Base-by-base conservation (phyloP, 2,329 filamentous ascomycete species). In the Macrophomina pseudophaseolina region DNA sequence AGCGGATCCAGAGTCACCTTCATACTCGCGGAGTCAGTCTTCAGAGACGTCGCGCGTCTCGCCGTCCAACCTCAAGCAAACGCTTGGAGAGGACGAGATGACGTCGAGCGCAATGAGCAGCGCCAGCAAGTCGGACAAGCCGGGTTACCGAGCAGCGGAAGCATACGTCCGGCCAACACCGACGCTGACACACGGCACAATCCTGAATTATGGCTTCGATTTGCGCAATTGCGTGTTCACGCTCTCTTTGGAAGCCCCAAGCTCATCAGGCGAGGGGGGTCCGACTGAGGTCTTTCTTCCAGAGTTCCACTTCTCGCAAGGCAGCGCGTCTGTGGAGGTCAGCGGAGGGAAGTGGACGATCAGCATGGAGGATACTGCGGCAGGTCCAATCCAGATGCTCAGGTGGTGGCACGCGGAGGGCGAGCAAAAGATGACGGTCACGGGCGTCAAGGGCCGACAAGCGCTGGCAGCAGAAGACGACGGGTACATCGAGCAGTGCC, bases 331-430 rank as follows among this genome's bases (percentile, higher is more conserved):
- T 0, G 88, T 99, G 4, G 86, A 90, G 64, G 91, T 93, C 33
- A 92, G 88, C 60, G 91, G 91, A 0, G 96, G 96, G 6, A 95
- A 94, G 75, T 99, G 94, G 94, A 89, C 90, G 71, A 92, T 98
- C 68, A 88, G 88, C 71, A 86, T 83, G 5, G 89, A 93, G 68
- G 90, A 93, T 66, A 85, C 88, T 8, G 87, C 91, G 69, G 88
- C 87, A 0, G 88, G 87, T 5, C 81, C 88, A 71, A 82, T 93
- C 68, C 94, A 97, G 80, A 86, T 86, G 70, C 80, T 99, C 69
- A 88, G 87, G 72, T 99, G 95, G 95, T 97, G 94, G 94, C 94
- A 99, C 79, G 88, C 87, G 0, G 90, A 90, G 66, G 95, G 94
- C 2, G 88, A 93, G 71, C 94, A 98, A 79, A 88, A 82, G 56